A percentile compares a stretch with the other conserved stretches of the same genome.
phyloP scores from a whole-genome alignment of 2,329 filamentous ascomycete genomes.

The Verticillium zaregamsianum region DNA sequence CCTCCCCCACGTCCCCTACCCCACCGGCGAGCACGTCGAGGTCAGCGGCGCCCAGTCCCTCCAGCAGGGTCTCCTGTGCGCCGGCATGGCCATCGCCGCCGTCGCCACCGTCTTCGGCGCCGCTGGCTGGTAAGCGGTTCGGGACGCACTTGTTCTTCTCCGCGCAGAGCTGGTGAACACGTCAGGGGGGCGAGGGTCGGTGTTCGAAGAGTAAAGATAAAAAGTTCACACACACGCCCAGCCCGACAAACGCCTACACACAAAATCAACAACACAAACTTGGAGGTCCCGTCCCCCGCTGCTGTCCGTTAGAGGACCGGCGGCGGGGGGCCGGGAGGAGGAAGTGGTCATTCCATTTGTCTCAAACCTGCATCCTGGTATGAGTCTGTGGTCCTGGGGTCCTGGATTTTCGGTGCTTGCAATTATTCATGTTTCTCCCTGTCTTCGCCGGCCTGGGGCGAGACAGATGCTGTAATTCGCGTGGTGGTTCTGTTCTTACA shows the following conservation, averaged over 20 bases:
- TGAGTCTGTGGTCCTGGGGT: not conserved
- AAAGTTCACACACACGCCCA: not conserved
- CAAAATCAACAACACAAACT: not conserved
- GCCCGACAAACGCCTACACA: not conserved
- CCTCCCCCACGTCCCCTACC: conserved; percentile 1
- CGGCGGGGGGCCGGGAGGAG: not conserved
- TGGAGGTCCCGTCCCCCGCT: not conserved
- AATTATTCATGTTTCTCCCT: not conserved
- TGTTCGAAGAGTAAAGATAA: not conserved
- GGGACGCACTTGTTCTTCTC: not conserved
- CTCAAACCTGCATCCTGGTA: not conserved
- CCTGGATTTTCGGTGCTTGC: not conserved
- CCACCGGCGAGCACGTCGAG: conserved; percentile 4
- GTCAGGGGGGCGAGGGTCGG: not conserved
- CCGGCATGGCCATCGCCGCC: conserved; percentile 2
- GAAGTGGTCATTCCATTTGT: not conserved
- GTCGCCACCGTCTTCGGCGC: conserved; percentile 5
- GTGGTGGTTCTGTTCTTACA: not conserved
- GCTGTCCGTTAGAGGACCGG: not conserved
- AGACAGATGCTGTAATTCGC: not conserved
- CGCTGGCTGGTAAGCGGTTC: not conserved
- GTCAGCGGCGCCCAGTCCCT: conserved; percentile 5
- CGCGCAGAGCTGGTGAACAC: not conserved
- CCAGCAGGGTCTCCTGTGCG: not conserved
- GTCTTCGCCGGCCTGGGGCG: not conserved